A percentile compares a stretch with the other conserved stretches of the same genome.
These are phyloP conservation scores for Penicillium sp. DNA, from an alignment of 2,329 filamentous ascomycete genomes.

Conservation along the genomic window DNA sequence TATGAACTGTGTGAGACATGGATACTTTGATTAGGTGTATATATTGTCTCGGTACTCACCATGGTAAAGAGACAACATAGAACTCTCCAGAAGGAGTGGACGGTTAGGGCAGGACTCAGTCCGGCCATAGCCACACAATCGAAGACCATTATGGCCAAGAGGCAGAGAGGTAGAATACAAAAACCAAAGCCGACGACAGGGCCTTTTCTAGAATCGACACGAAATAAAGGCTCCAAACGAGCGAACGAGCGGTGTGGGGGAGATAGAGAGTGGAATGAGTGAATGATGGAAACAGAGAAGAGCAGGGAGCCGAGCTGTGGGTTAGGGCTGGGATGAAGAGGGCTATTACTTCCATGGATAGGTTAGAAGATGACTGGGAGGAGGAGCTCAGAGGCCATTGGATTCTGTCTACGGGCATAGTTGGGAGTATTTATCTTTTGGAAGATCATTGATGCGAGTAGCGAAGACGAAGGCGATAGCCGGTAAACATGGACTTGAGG, in stretches of 20 bases:
- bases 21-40: background rate
- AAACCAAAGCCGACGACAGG: background rate
- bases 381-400: background rate
- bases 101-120: background rate
- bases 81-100: conserved; percentile 1
- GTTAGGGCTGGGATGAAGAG: background rate
- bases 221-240: background rate
- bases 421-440: background rate
- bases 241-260: background rate
- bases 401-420: background rate
- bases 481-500: conserved; percentile 3
- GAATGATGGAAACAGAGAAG: background rate
- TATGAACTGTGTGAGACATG: background rate
- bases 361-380: no score
- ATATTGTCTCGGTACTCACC: conserved; percentile 5
- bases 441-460: background rate
- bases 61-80: background rate
- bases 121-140: background rate
- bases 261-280: background rate
- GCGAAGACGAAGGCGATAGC: background rate
- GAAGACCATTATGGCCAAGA: background rate
- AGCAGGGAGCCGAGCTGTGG: background rate
- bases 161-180: background rate
- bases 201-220: background rate
- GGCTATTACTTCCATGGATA: no score